Evolutionary conservation across 2,329 filamentous ascomycete genomes (phyloP), one percentile per base, ranked within the genome.

Genomic region (Neofusicoccum sp.): DNA sequence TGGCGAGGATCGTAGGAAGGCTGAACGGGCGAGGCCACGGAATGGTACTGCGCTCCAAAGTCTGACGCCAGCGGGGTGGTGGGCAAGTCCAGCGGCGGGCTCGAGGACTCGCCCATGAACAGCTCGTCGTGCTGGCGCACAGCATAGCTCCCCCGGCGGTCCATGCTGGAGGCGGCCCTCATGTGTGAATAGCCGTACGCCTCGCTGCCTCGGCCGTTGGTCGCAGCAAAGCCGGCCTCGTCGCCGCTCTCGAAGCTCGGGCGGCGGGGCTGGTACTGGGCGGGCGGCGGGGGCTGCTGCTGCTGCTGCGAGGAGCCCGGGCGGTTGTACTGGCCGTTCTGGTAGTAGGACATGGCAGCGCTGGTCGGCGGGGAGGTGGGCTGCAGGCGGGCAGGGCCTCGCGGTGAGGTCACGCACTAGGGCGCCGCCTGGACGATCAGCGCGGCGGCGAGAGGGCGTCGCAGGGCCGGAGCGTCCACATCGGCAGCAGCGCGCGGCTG

Each of bases 211-310:
- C 69, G 70, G 60, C 61, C 76, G 74, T 61, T 78, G 68, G 26
- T 68, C 76, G 60, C 86, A 45, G 60, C 86, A 45, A 58, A 84
- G 51, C 78, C 76, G 49, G 81, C 79, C 72, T 93, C 89, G 73
- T 95, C 90, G 65, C 88, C 89, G 66, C 82, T 85, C 73, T 91
- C 87, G 78, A 90, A 92, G 78, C 89, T 93, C 51, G 85, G 83
- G 65, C 85, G 83, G 65, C 89, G 82, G 62, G 76, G 77, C 59
- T 72, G 71, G 61, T 75, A 73, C 45, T 70, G 70, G 62, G 64
- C 63, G 45, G 75, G 14, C 68, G 62, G 73, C 20, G 20, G 20
- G 20, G 20, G 20, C 20, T 20, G 72, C 53, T 75, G 73, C 58
- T 69, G 74, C 61, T 75, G 73, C 61, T 76, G 78, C 43, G 76